Conservation (phyloP, 2,329 filamentous ascomycete genomes). For the Sphaerulina populicola region DNA sequence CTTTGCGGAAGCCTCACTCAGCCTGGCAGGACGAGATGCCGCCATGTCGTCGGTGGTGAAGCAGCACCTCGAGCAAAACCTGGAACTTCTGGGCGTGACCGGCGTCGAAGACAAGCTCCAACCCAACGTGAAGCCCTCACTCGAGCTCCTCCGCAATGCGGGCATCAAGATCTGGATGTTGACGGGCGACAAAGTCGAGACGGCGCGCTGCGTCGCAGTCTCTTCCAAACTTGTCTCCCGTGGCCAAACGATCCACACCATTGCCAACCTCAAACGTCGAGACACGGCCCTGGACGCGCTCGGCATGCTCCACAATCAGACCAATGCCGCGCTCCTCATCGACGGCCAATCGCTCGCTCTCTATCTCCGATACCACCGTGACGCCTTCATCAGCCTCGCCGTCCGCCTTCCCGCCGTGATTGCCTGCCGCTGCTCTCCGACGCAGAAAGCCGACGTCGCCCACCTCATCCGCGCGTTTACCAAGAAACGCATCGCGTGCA, state of each 20-base stretch:
- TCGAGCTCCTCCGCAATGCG: constrained; percentile 90
- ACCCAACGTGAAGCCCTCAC: constrained; percentile 85
- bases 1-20: constrained; percentile 72
- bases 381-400: constrained; percentile 79
- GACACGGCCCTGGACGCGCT: constrained; percentile 80
- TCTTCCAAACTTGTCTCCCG: constrained; percentile 88
- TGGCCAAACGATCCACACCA: constrained; percentile 92
- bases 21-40: constrained; percentile 69
- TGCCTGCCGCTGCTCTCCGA: constrained; percentile 91
- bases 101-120: constrained; percentile 97
- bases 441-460: constrained; percentile 91
- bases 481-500: constrained; percentile 92
- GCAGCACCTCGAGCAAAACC: constrained; percentile 72
- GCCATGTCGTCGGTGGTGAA: constrained; percentile 73
- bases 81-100: constrained; percentile 93
- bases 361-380: constrained; percentile 72
- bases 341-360: constrained; percentile 84
- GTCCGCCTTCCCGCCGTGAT: constrained; percentile 86
- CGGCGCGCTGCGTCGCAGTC: constrained; percentile 89
- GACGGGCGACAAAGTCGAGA: constrained; percentile 97
- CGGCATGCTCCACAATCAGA: constrained; percentile 77
- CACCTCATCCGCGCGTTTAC: constrained; percentile 83
- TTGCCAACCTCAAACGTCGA: constrained; percentile 65
- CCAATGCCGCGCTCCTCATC: constrained; percentile 80
- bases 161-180: constrained; percentile 99